phyloP scores from a whole-genome alignment of 352 stramenopile genomes.

The Pythium phragmitis region DNA sequence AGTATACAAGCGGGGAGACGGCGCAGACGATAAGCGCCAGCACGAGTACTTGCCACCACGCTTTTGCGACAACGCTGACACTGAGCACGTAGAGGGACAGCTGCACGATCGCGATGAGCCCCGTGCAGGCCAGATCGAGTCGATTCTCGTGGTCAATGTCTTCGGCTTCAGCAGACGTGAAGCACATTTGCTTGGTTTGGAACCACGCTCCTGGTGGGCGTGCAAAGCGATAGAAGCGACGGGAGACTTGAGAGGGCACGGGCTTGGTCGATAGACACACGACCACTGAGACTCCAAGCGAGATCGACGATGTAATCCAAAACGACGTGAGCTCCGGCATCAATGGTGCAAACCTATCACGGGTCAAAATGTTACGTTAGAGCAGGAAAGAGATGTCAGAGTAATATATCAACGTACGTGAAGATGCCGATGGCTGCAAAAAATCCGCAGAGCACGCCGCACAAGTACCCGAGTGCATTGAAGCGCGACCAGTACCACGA shows the following conservation, averaged over 20 bases:
- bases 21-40: conserved; percentile 40
- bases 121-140: conserved; percentile 60
- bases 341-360: conserved; percentile 42
- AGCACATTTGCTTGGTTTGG: conserved; percentile 62
- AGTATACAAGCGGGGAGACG: conserved; percentile 58
- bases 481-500: conserved; percentile 82
- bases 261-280: conserved; percentile 43
- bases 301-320: conserved; percentile 60
- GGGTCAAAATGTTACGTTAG: background rate
- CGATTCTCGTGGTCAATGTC: conserved; percentile 65
- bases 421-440: conserved; percentile 56
- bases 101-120: conserved; percentile 60
- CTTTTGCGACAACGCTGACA: conserved; percentile 62
- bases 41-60: conserved; percentile 54
- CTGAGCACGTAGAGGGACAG: conserved; percentile 63
- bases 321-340: conserved; percentile 57
- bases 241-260: conserved; percentile 47
- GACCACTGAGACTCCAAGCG: conserved; percentile 38
- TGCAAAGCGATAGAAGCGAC: conserved; percentile 68
- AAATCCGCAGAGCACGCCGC: conserved; percentile 54
- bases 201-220: conserved; percentile 59
- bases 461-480: conserved; percentile 62
- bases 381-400: background rate
- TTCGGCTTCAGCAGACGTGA: conserved; percentile 41
- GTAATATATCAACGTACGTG: conserved; percentile 43